Percentiles rank a stretch among this genome's conserved stretches.
Evolutionary conservation across 495 filamentous ascomycete genomes (phyloP).

Genomic region (Podospora sp.): DNA sequence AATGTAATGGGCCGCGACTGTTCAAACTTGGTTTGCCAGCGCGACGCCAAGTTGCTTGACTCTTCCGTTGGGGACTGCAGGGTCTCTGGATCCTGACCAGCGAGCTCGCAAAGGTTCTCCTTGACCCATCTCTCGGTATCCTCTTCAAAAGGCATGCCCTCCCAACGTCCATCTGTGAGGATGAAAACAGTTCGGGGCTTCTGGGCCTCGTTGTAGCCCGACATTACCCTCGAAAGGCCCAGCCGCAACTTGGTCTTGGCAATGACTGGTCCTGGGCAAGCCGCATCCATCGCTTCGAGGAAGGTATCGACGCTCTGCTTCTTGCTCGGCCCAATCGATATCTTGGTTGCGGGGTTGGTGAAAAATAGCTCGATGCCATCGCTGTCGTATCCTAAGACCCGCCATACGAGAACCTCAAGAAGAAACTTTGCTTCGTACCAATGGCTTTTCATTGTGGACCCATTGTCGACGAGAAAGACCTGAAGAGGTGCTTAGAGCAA

Average conservation of each 20-base stretch:
- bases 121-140: slow-evolving; percentile 23
- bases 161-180: slow-evolving; percentile 39
- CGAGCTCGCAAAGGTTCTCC: background rate
- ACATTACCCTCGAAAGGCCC: slow-evolving; percentile 3
- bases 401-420: slow-evolving; percentile 33
- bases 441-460: slow-evolving; percentile 28
- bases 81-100: slow-evolving; percentile 17
- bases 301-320: slow-evolving; percentile 10
- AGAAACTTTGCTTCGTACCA: slow-evolving; percentile 33
- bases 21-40: slow-evolving; percentile 9
- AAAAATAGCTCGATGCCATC: slow-evolving; percentile 36
- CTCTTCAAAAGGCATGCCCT: slow-evolving; percentile 20
- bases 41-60: background rate
- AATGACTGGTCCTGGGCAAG: background rate
- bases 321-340: background rate
- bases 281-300: slow-evolving; percentile 5
- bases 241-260: slow-evolving; percentile 4
- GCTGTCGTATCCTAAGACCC: slow-evolving; percentile 29
- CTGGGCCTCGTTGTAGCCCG: background rate
- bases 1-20: slow-evolving; percentile 34
- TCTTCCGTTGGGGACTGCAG: slow-evolving; percentile 7
- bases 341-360: slow-evolving; percentile 15
- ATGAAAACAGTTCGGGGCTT: slow-evolving; percentile 32
- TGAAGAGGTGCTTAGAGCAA: background rate
- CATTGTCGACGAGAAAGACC: slow-evolving; percentile 38